Percentiles rank a stretch among this genome's conserved stretches.
Conservation (phyloP, 1,284 basidiomycete species). For the Stygiomarasmius scandens region DNA sequence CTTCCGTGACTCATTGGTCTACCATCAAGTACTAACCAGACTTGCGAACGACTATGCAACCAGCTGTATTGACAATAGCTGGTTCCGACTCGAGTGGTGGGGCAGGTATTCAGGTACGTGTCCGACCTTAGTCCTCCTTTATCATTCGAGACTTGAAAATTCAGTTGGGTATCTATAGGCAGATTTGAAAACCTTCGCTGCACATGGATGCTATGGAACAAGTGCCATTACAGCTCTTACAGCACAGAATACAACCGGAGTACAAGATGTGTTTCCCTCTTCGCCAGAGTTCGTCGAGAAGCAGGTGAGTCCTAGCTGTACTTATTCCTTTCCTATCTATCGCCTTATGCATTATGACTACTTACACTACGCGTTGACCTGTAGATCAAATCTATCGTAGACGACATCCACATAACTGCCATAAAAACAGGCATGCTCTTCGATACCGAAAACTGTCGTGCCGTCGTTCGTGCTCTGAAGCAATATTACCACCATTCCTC, state of each 20-base stretch:
- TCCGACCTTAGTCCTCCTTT: constrained; percentile 3
- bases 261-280: neutral
- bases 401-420: constrained; percentile 74
- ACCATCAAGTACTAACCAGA: too few relatives aligned
- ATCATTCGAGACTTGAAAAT: neutral
- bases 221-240: constrained; percentile 88
- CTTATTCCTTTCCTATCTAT: too few relatives aligned
- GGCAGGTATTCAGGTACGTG: constrained; percentile 81
- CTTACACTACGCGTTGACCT: too few relatives aligned
- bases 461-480: constrained; percentile 49
- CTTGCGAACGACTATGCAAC: constrained; percentile 9
- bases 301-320: neutral
- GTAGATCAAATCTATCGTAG: constrained; percentile 76
- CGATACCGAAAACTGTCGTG: constrained; percentile 50
- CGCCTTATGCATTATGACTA: too few relatives aligned
- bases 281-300: neutral
- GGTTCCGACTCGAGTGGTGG: constrained; percentile 90
- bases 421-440: constrained; percentile 93
- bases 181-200: constrained; percentile 86
- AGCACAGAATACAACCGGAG: constrained; percentile 74
- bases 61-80: constrained; percentile 70
- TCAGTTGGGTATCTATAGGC: constrained; percentile 56
- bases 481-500: constrained; percentile 31
- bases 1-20: too few relatives aligned
- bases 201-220: constrained; percentile 83